These are phyloP conservation scores for Tetraselmis striata DNA, from an alignment of 139 green algal genomes.

Conservation along the genomic window DNA sequence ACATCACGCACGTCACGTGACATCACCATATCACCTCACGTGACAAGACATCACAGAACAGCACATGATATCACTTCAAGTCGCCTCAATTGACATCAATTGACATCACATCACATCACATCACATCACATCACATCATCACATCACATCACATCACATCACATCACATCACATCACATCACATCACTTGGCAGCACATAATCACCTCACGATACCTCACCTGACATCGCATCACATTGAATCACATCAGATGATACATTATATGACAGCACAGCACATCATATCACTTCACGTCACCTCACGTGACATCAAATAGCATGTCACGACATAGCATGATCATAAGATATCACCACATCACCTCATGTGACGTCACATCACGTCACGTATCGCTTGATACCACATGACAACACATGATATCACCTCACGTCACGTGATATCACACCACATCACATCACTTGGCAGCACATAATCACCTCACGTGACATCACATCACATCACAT, in stretches of 20 bases:
- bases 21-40: no score
- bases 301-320: no score
- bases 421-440: not conserved
- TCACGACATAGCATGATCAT: not conserved
- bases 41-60: no score
- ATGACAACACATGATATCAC: not conserved
- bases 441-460: not conserved
- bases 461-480: constrained; percentile 7
- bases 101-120: no score
- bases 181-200: not conserved
- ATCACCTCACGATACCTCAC: constrained; percentile 8
- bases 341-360: not conserved
- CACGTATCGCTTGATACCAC: constrained; percentile 1
- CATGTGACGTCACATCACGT: not conserved
- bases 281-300: no score
- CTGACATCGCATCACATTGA: not conserved
- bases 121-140: not conserved
- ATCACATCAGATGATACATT: no score
- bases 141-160: not conserved
- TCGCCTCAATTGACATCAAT: no score
- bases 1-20: not conserved
- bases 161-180: not conserved
- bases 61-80: no score
- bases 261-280: no score
- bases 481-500: constrained; percentile 15